Percentiles rank a stretch among this genome's conserved stretches.
phyloP scores from a whole-genome alignment of 1,284 basidiomycete genomes.

The Cryptococcus sp. region DNA sequence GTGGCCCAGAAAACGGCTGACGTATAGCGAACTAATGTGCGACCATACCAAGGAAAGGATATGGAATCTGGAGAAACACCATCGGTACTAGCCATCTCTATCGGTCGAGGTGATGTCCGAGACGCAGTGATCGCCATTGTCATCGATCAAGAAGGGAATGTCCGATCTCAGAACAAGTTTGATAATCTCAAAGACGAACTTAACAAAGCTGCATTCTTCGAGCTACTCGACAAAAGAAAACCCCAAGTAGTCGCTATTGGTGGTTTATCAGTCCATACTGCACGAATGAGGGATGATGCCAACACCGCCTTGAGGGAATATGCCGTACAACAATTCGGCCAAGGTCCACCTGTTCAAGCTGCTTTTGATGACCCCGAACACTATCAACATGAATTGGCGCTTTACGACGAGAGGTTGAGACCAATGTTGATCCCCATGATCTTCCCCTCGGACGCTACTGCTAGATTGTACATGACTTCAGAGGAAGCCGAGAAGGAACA shows the following conservation, averaged over 20 bases:
- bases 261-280: slow-evolving; percentile 78
- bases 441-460: slow-evolving; percentile 86
- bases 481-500: slow-evolving; percentile 82
- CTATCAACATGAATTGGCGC: slow-evolving; percentile 25
- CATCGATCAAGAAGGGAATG: slow-evolving; percentile 79
- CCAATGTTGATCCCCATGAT: slow-evolving; percentile 61
- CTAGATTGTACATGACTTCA: slow-evolving; percentile 89
- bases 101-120: slow-evolving; percentile 90
- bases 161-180: slow-evolving; percentile 81
- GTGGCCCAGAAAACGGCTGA: slow-evolving; percentile 8
- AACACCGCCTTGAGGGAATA: slow-evolving; percentile 50
- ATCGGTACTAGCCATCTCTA: slow-evolving; percentile 85
- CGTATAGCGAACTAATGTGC: slow-evolving; percentile 50
- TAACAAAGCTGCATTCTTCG: slow-evolving; percentile 60
- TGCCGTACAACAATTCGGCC: slow-evolving; percentile 25
- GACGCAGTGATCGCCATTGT: slow-evolving; percentile 83
- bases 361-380: slow-evolving; percentile 36
- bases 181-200: slow-evolving; percentile 77
- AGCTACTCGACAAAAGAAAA: slow-evolving; percentile 71
- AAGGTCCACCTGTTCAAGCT: slow-evolving; percentile 30
- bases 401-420: slow-evolving; percentile 27
- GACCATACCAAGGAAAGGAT: slow-evolving; percentile 64
- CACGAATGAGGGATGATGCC: slow-evolving; percentile 52
- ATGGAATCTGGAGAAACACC: slow-evolving; percentile 68
- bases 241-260: slow-evolving; percentile 88